Conservation (phyloP, 1,284 basidiomycete genomes). For the Anthracocystis walkeri region DNA sequence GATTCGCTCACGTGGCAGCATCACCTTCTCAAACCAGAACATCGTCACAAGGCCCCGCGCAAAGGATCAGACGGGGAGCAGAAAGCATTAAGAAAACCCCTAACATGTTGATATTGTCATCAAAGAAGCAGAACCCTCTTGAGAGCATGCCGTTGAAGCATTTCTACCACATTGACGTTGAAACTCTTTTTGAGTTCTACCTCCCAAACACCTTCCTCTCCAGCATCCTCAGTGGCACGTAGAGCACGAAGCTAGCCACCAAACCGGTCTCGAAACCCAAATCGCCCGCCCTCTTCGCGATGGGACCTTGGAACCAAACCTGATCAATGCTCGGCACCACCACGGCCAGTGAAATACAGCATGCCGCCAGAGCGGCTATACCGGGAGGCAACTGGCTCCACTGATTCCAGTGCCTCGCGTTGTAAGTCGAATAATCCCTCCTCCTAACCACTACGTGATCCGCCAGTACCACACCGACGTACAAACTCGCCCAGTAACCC, state of each 20-base stretch:
- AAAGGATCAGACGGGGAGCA: too few species aligned
- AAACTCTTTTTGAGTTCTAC: conserved; percentile 1
- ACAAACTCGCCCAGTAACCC: conserved; percentile 78
- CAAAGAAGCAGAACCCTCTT: not conserved
- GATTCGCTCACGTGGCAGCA: too few species aligned
- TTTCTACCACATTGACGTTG: not conserved
- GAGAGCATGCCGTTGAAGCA: conserved; percentile 2
- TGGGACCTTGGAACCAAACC: conserved; percentile 64
- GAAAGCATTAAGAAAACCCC: too few species aligned
- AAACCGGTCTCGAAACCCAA: conserved; percentile 70
- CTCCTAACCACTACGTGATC: conserved; percentile 76
- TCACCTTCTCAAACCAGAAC: too few species aligned
- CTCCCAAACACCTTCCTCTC: conserved; percentile 61
- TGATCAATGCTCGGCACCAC: conserved; percentile 68
- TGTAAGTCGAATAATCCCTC: conserved; percentile 72
- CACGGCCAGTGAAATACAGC: conserved; percentile 59
- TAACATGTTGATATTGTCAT: too few species aligned
- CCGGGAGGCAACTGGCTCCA: conserved; percentile 74
- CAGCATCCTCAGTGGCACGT: conserved; percentile 60
- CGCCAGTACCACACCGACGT: conserved; percentile 75
- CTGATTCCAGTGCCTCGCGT: conserved; percentile 75
- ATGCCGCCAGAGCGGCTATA: conserved; percentile 71
- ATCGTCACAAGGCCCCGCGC: too few species aligned
- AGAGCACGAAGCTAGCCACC: conserved; percentile 62
- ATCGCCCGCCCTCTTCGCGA: conserved; percentile 65